Conservation (phyloP, 2,329 filamentous ascomycete species). For the Trichoderma atrobrunneum region DNA sequence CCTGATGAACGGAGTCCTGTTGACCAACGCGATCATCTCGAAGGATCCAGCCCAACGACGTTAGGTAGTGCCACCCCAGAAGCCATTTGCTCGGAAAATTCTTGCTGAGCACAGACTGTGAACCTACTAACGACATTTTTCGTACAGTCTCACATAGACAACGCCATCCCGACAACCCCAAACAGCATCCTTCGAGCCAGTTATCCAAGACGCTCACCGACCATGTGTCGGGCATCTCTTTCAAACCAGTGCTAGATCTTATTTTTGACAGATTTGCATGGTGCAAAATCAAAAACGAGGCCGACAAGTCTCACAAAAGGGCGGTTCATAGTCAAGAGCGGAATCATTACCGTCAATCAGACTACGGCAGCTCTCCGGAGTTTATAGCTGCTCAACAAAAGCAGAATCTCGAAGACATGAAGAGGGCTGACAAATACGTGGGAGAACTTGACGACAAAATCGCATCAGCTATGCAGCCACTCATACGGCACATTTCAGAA, state of each 20-base stretch:
- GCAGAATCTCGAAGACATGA: constrained; percentile 14
- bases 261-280: constrained; percentile 26
- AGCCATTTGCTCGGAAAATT: not conserved
- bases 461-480: not conserved
- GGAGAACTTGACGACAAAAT: constrained; percentile 19
- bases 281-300: constrained; percentile 22
- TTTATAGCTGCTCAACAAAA: constrained; percentile 23
- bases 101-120: not conserved
- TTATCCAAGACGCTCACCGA: not conserved
- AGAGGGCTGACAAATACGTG: constrained; percentile 17
- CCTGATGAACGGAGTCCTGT: not conserved
- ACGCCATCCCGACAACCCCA: not conserved
- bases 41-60: not conserved
- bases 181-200: not conserved
- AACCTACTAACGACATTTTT: not conserved
- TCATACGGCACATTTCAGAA: not conserved
- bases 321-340: constrained; percentile 22
- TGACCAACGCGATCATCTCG: not conserved
- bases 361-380: constrained; percentile 25
- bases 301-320: constrained; percentile 23
- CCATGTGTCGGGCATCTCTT: not conserved
- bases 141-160: not conserved
- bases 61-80: not conserved
- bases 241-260: constrained; percentile 23
- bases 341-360: constrained; percentile 21